A percentile compares a stretch with the other conserved stretches of the same genome.
Evolutionary conservation across 2,329 filamentous ascomycete genomes (phyloP).

Genomic region (Apiospora marii): DNA sequence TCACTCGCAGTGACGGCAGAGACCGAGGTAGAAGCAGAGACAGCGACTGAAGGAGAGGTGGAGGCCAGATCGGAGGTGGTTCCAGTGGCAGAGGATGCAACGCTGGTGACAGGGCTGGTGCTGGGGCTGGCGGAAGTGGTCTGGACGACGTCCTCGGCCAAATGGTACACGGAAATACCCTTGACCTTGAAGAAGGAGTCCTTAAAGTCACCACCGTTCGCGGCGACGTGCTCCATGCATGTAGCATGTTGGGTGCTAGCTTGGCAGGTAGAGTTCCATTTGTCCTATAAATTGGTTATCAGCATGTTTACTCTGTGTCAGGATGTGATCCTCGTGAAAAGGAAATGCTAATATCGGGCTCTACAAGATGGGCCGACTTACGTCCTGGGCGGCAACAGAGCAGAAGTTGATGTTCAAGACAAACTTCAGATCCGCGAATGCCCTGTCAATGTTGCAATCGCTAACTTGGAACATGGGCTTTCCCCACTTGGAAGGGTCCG

Average conservation of each 20-base stretch:
- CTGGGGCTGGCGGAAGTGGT: not conserved
- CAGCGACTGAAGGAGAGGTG: not conserved
- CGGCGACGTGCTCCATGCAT: constrained; percentile 34
- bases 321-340: not conserved
- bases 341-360: too few species aligned
- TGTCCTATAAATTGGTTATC: constrained; percentile 23
- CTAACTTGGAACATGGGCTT: constrained; percentile 37
- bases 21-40: not conserved
- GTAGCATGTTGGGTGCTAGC: constrained; percentile 32
- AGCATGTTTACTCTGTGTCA: not conserved
- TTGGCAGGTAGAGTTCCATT: constrained; percentile 35
- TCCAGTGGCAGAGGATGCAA: not conserved
- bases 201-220: constrained; percentile 31
- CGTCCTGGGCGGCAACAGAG: constrained; percentile 32
- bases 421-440: constrained; percentile 40
- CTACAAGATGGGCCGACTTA: not conserved
- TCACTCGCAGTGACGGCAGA: constrained; percentile 5
- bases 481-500: constrained; percentile 38
- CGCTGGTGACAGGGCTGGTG: not conserved
- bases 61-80: not conserved
- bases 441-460: constrained; percentile 38
- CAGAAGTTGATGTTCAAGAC: constrained; percentile 37
- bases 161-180: constrained; percentile 32
- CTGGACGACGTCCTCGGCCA: constrained; percentile 20
- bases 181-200: constrained; percentile 35